A percentile compares a stretch with the other conserved stretches of the same genome.
Evolutionary conservation across 805 yeast species (phyloP).

Genomic region (Danielia reshetovae): DNA sequence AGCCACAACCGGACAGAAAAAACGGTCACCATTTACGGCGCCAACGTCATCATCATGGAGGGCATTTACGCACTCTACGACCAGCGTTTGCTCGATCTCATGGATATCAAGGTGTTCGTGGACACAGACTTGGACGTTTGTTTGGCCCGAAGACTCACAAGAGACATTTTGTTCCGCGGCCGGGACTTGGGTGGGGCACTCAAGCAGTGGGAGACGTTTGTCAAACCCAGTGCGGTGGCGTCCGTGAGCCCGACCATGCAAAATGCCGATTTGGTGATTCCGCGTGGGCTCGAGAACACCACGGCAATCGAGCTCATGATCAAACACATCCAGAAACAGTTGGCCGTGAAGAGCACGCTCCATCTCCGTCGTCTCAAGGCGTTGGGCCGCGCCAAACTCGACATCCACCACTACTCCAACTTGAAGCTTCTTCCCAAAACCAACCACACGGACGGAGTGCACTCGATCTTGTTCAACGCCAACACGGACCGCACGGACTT

Average conservation of each 20-base stretch:
- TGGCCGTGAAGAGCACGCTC: constrained; percentile 56
- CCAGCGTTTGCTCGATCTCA: constrained; percentile 60
- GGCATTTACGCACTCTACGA: constrained; percentile 85
- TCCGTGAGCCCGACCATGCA: constrained; percentile 72
- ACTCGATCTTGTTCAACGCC: constrained; percentile 61
- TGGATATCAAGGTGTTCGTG: constrained; percentile 86
- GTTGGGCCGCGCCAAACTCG: constrained; percentile 46
- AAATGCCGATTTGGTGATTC: constrained; percentile 84
- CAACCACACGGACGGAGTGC: constrained; percentile 69
- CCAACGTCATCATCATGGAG: constrained; percentile 87
- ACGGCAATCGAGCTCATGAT: constrained; percentile 79
- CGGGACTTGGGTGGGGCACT: constrained; percentile 80
- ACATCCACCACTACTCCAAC: constrained; percentile 23
- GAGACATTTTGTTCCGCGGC: constrained; percentile 85
- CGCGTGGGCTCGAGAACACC: constrained; percentile 79
- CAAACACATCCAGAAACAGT: constrained; percentile 71
- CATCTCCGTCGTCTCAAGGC: constrained; percentile 64
- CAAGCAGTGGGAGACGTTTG: constrained; percentile 85
- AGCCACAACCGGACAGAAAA: constrained; percentile 66
- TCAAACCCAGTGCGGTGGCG: constrained; percentile 85
- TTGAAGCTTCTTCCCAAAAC: constrained; percentile 42
- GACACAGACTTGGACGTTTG: constrained; percentile 94
- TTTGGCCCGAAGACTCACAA: constrained; percentile 76
- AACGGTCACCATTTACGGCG: constrained; percentile 80
- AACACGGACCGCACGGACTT: constrained; percentile 67